These are phyloP conservation scores for Verticillium albo-atrum DNA, from an alignment of 2,329 filamentous ascomycete genomes.

Conservation along the genomic window DNA sequence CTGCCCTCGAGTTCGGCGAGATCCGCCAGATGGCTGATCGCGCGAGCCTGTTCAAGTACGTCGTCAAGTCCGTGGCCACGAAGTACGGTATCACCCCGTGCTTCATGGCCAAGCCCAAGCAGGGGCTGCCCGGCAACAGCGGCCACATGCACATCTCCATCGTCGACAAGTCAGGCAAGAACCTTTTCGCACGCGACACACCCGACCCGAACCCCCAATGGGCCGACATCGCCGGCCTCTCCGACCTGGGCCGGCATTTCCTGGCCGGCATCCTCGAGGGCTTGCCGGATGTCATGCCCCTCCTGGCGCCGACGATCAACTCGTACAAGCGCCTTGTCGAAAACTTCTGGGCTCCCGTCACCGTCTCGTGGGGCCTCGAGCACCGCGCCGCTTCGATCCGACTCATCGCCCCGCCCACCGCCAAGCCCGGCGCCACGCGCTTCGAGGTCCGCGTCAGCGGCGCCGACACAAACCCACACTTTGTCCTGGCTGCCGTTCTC, in stretches of 20 bases:
- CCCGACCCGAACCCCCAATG: conserved; percentile 59
- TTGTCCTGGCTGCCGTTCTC: conserved; percentile 81
- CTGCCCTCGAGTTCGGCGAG: conserved; percentile 86
- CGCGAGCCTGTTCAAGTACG: conserved; percentile 89
- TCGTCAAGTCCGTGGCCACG: conserved; percentile 82
- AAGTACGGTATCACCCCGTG: conserved; percentile 90
- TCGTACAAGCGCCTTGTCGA: conserved; percentile 97
- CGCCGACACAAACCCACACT: conserved; percentile 88
- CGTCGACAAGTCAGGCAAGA: conserved; percentile 73
- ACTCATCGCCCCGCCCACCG: conserved; percentile 82
- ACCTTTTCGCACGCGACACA: conserved; percentile 68
- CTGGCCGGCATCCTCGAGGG: conserved; percentile 86
- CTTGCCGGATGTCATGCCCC: conserved; percentile 90
- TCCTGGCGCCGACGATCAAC: conserved; percentile 92
- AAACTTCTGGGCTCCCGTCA: conserved; percentile 98
- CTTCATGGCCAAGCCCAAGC: conserved; percentile 97
- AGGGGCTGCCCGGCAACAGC: conserved; percentile 88
- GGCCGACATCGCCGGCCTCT: conserved; percentile 73
- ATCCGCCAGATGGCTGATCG: conserved; percentile 87
- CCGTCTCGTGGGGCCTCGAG: conserved; percentile 94
- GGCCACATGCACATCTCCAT: conserved; percentile 95
- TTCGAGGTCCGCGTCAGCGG: conserved; percentile 92
- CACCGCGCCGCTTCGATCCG: conserved; percentile 90
- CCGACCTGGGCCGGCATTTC: conserved; percentile 87
- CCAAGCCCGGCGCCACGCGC: conserved; percentile 78